Conservation (phyloP, 805 yeast genomes). For the Blastobotrys parvus region DNA sequence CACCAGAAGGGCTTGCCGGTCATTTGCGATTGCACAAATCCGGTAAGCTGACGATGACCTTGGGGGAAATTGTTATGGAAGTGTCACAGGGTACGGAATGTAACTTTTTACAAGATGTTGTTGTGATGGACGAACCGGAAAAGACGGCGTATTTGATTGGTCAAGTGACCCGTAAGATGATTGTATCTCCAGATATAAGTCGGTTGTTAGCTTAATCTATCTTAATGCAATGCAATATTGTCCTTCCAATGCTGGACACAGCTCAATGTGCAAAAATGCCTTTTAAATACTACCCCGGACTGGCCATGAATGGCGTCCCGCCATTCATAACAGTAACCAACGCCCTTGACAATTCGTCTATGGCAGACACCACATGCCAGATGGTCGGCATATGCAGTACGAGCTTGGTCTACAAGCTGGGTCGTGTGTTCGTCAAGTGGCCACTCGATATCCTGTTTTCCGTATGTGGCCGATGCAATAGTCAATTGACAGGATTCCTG, state of each 20-base stretch:
- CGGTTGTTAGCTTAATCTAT: neutral
- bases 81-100: constrained; percentile 64
- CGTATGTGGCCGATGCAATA: neutral
- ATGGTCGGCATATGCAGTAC: constrained; percentile 8
- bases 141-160: constrained; percentile 45
- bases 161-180: constrained; percentile 44
- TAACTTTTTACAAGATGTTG: constrained; percentile 65
- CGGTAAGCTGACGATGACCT: constrained; percentile 66
- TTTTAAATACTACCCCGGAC: constrained; percentile 11
- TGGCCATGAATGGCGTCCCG: constrained; percentile 19
- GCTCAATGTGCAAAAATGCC: constrained; percentile 12
- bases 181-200: constrained; percentile 44
- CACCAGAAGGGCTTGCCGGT: constrained; percentile 59
- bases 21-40: constrained; percentile 69
- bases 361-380: constrained; percentile 26
- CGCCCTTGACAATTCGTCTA: constrained; percentile 18
- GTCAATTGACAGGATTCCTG: constrained; percentile 1
- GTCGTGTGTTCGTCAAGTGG: constrained; percentile 2
- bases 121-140: constrained; percentile 41
- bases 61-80: constrained; percentile 64
- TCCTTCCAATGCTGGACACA: constrained; percentile 2
- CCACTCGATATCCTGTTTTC: neutral
- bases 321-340: constrained; percentile 26
- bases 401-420: constrained; percentile 17
- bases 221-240: neutral